Evolutionary conservation across 495 filamentous ascomycete species (phyloP), one percentile per base, ranked within the genome.

Genomic region (Xylaria scruposa): DNA sequence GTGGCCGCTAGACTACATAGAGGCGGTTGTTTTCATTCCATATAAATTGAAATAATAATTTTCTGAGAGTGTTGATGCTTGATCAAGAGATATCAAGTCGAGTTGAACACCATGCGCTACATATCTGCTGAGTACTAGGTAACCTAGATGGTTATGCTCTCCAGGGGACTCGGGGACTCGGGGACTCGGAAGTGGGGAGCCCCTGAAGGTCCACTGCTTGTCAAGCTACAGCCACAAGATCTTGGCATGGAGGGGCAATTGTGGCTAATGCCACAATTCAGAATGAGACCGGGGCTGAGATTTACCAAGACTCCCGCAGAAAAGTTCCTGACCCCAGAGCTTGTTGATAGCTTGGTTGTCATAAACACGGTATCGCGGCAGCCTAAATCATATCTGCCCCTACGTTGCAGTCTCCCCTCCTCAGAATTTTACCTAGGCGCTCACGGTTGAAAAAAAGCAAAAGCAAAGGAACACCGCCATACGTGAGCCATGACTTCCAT

Each of bases 401-500:
- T 33, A 53, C 44, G 31, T 29, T 26, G 6, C 21, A 33, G 17
- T 65, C 56, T 36, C 46, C 17, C 8, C 13, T 5, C 36, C 42
- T 56, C 31, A n/a, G 40, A 7, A 1, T 15, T 42, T 15, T 51
- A 56, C 47, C 21, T 54, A 53, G 60, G 33, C 47, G 40, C 63
- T 51, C 54, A 47, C 42, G 46, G 51, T 5, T 31, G 29, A 31
- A 60, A 40, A 42, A 17, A 12, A 51, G 49, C 1, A 36, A 61
- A 38, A 3, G 49, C 3, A 36, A 61, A 38, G 7, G 63, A 56
- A 49, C 26, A 59, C 26, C 6, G 13, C 15, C 49, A n/a, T 56
- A 51, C 19, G 70, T 67, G 44, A 47, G 86, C 75, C 68, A 97
- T 97, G 94, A 88, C 91, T 81, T 91, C 92, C 77, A 92, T 97